Percentiles rank a stretch among this genome's conserved stretches.
Conservation (phyloP, 352 stramenopile species). For the Globisporangium uncinulatum region DNA sequence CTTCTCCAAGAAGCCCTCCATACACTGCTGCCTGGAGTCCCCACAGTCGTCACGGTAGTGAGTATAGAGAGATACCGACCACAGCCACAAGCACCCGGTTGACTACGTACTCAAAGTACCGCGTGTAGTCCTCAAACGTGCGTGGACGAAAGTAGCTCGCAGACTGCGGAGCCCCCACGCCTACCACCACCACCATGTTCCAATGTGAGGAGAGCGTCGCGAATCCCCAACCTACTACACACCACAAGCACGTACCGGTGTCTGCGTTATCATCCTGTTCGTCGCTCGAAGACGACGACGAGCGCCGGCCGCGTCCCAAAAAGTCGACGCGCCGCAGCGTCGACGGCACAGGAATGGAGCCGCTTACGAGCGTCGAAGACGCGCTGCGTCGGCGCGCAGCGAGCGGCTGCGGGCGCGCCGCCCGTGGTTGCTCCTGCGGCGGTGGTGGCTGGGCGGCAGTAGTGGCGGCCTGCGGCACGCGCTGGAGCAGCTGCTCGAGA, state of each 20-base stretch:
- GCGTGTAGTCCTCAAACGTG: slow-evolving; percentile 52
- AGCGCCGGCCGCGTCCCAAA: slow-evolving; percentile 13
- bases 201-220: not conserved
- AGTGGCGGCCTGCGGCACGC: not conserved
- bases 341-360: slow-evolving; percentile 15
- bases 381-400: slow-evolving; percentile 1
- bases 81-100: not conserved
- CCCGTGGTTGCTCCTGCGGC: not conserved
- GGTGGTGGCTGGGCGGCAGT: not conserved
- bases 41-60: not conserved
- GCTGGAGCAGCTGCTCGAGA: slow-evolving; percentile 16
- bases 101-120: slow-evolving; percentile 48
- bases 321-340: slow-evolving; percentile 12
- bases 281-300: slow-evolving; percentile 15
- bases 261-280: slow-evolving; percentile 9
- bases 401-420: not conserved
- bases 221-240: not conserved
- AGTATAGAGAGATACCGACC: not conserved
- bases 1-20: slow-evolving; percentile 80
- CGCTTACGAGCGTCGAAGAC: slow-evolving; percentile 9
- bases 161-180: slow-evolving; percentile 25
- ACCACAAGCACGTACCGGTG: slow-evolving; percentile 4
- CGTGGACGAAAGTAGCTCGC: slow-evolving; percentile 59
- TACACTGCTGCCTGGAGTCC: slow-evolving; percentile 44
- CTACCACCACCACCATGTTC: not conserved